These are phyloP conservation scores for Xerocomellus dryophilus DNA, from an alignment of 768 basidiomycete species.

Conservation along the genomic window DNA sequence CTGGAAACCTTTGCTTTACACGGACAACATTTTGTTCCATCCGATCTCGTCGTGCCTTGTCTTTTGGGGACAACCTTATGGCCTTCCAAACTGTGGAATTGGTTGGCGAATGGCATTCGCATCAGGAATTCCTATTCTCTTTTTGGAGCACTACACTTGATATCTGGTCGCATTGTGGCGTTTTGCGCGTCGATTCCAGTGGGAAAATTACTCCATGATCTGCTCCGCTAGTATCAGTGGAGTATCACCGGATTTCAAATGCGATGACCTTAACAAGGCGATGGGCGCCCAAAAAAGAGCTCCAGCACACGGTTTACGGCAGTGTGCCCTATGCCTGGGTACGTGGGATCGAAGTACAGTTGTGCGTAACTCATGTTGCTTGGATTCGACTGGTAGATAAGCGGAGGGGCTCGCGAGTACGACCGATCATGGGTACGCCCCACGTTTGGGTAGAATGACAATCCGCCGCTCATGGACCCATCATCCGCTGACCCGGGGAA, in stretches of 20 bases:
- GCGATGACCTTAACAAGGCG: background rate
- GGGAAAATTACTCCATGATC: background rate
- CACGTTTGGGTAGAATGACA: background rate
- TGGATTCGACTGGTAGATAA: background rate
- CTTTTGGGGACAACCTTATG: background rate
- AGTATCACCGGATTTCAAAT: conserved; percentile 15
- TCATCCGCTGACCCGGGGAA: background rate
- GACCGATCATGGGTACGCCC: background rate
- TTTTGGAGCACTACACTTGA: background rate
- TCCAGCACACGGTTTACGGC: background rate
- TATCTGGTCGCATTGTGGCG: background rate
- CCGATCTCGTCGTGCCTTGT: too few species aligned
- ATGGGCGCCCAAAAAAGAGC: background rate
- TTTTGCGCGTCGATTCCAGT: background rate
- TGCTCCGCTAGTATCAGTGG: background rate
- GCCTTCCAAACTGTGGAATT: background rate
- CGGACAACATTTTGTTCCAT: background rate
- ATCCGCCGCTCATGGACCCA: background rate
- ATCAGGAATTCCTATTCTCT: background rate
- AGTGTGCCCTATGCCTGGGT: background rate
- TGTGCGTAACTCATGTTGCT: background rate
- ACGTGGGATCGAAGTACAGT: background rate
- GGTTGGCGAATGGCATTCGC: background rate
- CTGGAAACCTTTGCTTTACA: background rate
- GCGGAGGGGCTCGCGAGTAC: background rate